Conservation (phyloP, 2,329 filamentous ascomycete genomes). For the Cladophialophora chaetospira region DNA sequence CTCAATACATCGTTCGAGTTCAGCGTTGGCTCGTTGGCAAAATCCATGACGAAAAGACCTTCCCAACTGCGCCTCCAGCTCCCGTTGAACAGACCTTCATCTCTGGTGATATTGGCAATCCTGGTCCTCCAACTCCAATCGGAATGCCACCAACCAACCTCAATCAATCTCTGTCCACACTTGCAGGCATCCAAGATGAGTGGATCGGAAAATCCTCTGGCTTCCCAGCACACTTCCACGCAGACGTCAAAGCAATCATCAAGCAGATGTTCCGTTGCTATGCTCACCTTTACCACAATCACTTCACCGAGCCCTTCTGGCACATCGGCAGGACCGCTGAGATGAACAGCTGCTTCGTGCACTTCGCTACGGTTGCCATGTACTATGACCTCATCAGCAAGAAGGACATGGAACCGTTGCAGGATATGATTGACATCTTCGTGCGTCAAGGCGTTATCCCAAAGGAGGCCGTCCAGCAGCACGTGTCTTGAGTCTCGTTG, state of each 20-base stretch:
- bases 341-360: slow-evolving; percentile 83
- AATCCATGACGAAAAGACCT: slow-evolving; percentile 84
- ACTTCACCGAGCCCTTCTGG: slow-evolving; percentile 83
- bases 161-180: slow-evolving; percentile 60
- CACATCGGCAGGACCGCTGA: slow-evolving; percentile 72
- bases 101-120: slow-evolving; percentile 53
- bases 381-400: slow-evolving; percentile 82
- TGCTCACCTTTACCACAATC: slow-evolving; percentile 95
- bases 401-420: slow-evolving; percentile 93
- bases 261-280: slow-evolving; percentile 99
- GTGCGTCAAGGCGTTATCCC: slow-evolving; percentile 86
- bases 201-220: slow-evolving; percentile 93
- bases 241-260: slow-evolving; percentile 90
- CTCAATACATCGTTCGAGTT: slow-evolving; percentile 92
- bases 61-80: slow-evolving; percentile 79
- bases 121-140: slow-evolving; percentile 38
- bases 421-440: slow-evolving; percentile 90
- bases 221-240: slow-evolving; percentile 86
- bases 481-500: slow-evolving; percentile 14
- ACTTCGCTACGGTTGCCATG: slow-evolving; percentile 79
- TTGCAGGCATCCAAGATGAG: slow-evolving; percentile 63
- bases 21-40: slow-evolving; percentile 98
- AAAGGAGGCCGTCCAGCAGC: slow-evolving; percentile 53
- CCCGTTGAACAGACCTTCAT: slow-evolving; percentile 59
- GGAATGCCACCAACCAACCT: slow-evolving; percentile 44